Evolutionary conservation across 306 rosid genomes (phyloP).

Genomic region (Dryas drummondii): DNA sequence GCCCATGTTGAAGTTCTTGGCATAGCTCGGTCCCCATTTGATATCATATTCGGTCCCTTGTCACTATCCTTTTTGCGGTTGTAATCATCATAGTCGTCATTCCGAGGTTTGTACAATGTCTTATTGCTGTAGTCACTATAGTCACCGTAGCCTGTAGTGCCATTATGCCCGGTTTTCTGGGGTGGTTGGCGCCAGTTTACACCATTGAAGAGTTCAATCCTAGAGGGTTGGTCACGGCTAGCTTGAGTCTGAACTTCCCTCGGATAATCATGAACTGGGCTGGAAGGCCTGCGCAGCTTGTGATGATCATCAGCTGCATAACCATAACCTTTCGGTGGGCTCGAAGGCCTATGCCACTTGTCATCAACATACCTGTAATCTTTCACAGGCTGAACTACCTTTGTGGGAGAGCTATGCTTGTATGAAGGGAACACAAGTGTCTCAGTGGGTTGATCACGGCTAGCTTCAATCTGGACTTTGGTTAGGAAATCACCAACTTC

Average conservation of each 20-base stretch:
- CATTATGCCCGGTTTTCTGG: slow-evolving; percentile 6
- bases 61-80: not conserved
- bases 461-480: too few relatives aligned
- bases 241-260: slow-evolving; percentile 27
- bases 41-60: not conserved
- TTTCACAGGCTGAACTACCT: slow-evolving; percentile 5
- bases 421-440: too few relatives aligned
- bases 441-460: too few relatives aligned
- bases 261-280: slow-evolving; percentile 17
- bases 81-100: slow-evolving; percentile 16
- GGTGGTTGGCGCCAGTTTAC: slow-evolving; percentile 9
- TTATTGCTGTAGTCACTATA: slow-evolving; percentile 27
- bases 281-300: slow-evolving; percentile 12
- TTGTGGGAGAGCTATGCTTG: too few relatives aligned
- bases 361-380: slow-evolving; percentile 21
- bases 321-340: slow-evolving; percentile 16
- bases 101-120: slow-evolving; percentile 19
- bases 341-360: not conserved
- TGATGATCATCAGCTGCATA: slow-evolving; percentile 10
- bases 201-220: not conserved
- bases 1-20: slow-evolving; percentile 18
- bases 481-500: too few relatives aligned
- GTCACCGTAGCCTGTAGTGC: slow-evolving; percentile 14
- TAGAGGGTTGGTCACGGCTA: slow-evolving; percentile 28
- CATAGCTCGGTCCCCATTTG: slow-evolving; percentile 22